These are phyloP conservation scores for Gypsophila paniculata DNA, from an alignment of 179 eudicot species.

Conservation along the genomic window DNA sequence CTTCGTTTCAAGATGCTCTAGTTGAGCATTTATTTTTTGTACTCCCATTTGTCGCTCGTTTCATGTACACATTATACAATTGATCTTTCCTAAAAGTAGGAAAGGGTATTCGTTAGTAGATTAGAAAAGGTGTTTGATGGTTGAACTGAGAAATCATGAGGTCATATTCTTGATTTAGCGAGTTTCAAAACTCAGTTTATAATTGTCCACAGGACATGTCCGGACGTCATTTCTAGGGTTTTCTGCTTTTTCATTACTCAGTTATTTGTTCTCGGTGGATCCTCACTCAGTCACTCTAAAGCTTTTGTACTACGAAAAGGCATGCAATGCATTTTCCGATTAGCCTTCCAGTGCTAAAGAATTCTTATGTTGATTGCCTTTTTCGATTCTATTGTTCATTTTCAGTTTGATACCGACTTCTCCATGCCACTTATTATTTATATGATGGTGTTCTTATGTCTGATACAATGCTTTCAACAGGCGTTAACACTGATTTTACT, in stretches of 20 bases:
- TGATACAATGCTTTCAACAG: conserved; percentile 40
- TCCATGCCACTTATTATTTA: background rate
- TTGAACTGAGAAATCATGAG: background rate
- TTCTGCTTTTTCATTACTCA: background rate
- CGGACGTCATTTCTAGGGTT: background rate
- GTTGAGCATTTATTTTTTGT: background rate
- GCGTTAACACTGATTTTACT: conserved; percentile 51
- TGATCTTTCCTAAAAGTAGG: background rate
- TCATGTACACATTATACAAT: background rate
- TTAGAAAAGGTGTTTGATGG: background rate
- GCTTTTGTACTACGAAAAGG: background rate
- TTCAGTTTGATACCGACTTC: background rate
- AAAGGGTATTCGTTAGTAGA: background rate
- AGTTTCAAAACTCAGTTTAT: background rate
- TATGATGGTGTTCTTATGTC: conserved; percentile 12
- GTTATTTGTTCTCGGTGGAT: background rate
- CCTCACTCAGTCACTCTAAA: background rate
- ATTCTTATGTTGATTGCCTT: background rate
- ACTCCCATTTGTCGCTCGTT: background rate
- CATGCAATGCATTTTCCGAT: background rate
- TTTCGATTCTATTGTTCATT: background rate
- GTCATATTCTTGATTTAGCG: background rate
- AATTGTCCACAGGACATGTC: background rate
- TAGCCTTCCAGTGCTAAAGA: background rate
- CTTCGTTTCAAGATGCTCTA: background rate